Base-by-base conservation (phyloP, 2,329 filamentous ascomycete genomes). In the Hirsutella minnesotensis region DNA sequence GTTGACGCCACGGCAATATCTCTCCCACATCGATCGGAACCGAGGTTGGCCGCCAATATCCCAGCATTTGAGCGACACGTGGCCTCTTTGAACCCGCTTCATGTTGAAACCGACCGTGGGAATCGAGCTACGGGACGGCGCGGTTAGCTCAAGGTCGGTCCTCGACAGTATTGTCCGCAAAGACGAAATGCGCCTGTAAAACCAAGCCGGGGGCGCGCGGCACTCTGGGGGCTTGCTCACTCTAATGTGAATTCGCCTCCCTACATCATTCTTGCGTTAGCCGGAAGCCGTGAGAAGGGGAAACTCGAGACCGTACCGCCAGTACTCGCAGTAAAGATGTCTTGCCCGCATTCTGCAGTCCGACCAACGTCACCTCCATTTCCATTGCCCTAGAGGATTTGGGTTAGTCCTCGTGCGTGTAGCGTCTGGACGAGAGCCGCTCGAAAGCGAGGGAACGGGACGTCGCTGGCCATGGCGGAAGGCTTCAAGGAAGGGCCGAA, bases 321-420 rank as follows among this genome's bases (percentile, higher is more conserved):
- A 98, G 75, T 56, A 96, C 90, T 55, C 89, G 79, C 63, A 98
- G 72, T 58, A 98, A 67, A 48, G 90, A 96, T 33, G 92, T 96
- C 70, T 98, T 98, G 58, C 92, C 92, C 46, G 92, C 92, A 69
- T 96, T 96, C 63, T 98, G 92, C 60, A 98, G 70, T 20, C 92
- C 92, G 62, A 98, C 90, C 83, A 98, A 94, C 54, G 92, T 96
- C 61, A 98, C 90, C 68, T 98, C 92, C 89, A 98, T 95, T 72
- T 98, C 92, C 52, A 89, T 94, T 53, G 90, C 88, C 92, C 90
- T 95, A 51, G 27, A 15, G 16, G 19, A 33, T 24, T n/a, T n/a
- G n/a, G n/a, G n/a, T n/a, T n/a, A n/a, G n/a, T n/a, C n/a, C n/a
- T n/a, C n/a, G n/a, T n/a, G n/a, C n/a, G n/a, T n/a, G n/a, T n/a